Percentiles rank a stretch among this genome's conserved stretches.
phyloP scores from a whole-genome alignment of 2,329 filamentous ascomycete genomes.

The Sporothrix humicola region DNA sequence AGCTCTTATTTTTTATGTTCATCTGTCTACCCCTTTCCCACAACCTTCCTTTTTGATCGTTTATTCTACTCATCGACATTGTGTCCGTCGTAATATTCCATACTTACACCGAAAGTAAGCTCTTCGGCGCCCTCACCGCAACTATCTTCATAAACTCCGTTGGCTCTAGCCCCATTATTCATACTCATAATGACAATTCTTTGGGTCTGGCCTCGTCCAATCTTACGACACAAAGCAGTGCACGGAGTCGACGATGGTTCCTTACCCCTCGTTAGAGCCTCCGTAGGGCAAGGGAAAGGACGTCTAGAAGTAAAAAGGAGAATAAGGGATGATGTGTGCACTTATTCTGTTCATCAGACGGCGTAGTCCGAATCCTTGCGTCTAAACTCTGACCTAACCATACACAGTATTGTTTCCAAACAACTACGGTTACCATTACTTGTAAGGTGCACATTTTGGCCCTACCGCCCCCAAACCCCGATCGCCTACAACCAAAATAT shows the following conservation, averaged over 20 bases:
- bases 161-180: background rate
- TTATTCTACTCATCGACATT: background rate
- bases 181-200: background rate
- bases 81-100: background rate
- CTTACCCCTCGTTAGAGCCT: no score
- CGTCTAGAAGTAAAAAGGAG: background rate
- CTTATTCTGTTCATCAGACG: conserved; percentile 3
- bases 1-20: background rate
- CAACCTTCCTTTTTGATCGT: background rate
- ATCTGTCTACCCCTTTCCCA: background rate
- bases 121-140: no score
- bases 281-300: no score
- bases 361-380: background rate
- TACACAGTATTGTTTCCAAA: background rate
- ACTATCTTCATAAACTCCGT: background rate
- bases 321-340: background rate
- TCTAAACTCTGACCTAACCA: background rate
- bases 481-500: background rate
- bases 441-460: background rate
- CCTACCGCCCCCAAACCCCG: background rate
- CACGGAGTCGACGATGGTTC: background rate
- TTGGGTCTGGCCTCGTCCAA: background rate
- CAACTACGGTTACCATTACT: background rate
- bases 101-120: no score
- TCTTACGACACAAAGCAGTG: background rate